Evolutionary conservation across 495 filamentous ascomycete genomes (phyloP).

Genomic region (Hyaloscypha bicolor): DNA sequence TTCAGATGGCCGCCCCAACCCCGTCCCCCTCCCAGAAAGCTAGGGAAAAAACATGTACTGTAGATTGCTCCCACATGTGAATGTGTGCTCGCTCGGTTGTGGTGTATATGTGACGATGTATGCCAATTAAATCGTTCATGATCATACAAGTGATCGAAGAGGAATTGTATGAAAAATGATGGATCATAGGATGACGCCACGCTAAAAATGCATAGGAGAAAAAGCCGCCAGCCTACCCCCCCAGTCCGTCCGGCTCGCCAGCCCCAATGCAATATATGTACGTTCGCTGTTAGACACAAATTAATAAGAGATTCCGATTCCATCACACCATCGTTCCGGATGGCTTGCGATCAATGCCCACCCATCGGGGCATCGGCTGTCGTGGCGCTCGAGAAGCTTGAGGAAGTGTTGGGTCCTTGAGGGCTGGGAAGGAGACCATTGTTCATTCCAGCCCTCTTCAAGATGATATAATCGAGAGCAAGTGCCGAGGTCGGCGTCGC

Average conservation of each 20-base stretch:
- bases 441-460: conserved; percentile 51
- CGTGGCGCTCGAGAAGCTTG: conserved; percentile 49
- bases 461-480: conserved; percentile 64
- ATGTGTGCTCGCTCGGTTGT: conserved; percentile 15
- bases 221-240: conserved; percentile 21
- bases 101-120: conserved; percentile 12
- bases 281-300: conserved; percentile 25
- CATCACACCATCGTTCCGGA: background rate
- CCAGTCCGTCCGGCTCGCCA: conserved; percentile 14
- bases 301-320: conserved; percentile 7
- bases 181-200: conserved; percentile 20
- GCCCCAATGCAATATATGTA: conserved; percentile 30
- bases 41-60: conserved; percentile 7
- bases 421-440: conserved; percentile 32
- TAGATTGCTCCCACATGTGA: conserved; percentile 9
- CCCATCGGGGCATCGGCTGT: conserved; percentile 18
- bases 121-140: conserved; percentile 2
- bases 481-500: conserved; percentile 69
- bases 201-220: conserved; percentile 31
- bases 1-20: conserved; percentile 12
- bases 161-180: background rate
- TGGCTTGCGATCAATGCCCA: conserved; percentile 7
- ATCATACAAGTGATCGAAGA: conserved; percentile 8
- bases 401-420: conserved; percentile 29
- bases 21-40: conserved; percentile 2